A percentile compares a stretch with the other conserved stretches of the same genome.
Conservation (phyloP, 2,329 filamentous ascomycete species). For the Beauveria caledonica region DNA sequence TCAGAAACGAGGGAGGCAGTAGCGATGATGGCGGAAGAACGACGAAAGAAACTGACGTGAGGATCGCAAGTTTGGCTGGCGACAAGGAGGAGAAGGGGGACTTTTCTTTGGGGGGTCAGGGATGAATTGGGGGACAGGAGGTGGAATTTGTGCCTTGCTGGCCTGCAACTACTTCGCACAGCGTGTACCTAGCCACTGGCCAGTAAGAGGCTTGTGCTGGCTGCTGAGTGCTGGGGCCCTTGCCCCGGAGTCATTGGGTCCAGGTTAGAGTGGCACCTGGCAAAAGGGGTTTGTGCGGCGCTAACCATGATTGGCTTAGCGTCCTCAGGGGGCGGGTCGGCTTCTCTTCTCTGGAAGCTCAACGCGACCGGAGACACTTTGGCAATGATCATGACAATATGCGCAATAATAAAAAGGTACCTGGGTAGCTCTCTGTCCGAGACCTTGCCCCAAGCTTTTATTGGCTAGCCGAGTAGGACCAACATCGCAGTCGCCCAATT, state of each 20-base stretch:
- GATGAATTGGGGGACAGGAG: conserved; percentile 13
- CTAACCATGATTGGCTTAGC: conserved; percentile 22
- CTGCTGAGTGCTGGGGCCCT: conserved; percentile 16
- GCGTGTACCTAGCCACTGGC: neutral
- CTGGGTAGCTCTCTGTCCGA: too few species aligned
- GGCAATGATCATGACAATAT: too few species aligned
- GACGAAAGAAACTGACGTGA: conserved; percentile 18
- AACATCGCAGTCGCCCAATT: too few species aligned
- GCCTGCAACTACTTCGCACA: conserved; percentile 9
- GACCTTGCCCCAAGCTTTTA: too few species aligned
- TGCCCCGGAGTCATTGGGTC: conserved; percentile 15
- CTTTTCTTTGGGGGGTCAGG: conserved; percentile 19
- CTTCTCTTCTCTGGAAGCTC: conserved; percentile 20
- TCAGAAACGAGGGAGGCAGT: conserved; percentile 24
- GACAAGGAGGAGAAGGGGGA: conserved; percentile 17
- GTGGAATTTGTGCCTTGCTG: conserved; percentile 28
- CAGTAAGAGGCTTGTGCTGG: conserved; percentile 6
- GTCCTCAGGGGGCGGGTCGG: conserved; percentile 15
- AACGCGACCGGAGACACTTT: conserved; percentile 13
- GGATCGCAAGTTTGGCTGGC: conserved; percentile 14
- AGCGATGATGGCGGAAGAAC: conserved; percentile 27
- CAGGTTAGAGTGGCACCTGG: conserved; percentile 12
- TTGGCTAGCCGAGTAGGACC: too few species aligned
- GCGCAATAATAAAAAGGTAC: too few species aligned
- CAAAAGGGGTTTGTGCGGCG: conserved; percentile 25